Conservation (phyloP, 2,329 filamentous ascomycete genomes). For the Leptographium procerum region DNA sequence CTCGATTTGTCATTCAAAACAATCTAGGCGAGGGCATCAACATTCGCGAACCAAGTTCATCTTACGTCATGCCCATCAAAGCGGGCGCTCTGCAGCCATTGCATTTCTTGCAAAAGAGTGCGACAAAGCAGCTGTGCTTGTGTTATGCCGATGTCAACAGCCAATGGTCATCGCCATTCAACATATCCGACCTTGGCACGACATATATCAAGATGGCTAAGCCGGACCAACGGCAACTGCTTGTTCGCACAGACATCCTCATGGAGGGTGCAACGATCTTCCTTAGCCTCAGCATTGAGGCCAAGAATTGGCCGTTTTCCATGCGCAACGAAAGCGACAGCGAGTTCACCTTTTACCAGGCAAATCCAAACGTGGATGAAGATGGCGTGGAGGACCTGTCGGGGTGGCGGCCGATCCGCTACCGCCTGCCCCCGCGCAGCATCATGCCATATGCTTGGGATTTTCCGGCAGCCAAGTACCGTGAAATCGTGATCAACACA, state of each 20-base stretch:
- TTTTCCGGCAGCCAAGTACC: conserved; percentile 93
- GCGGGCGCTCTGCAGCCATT: conserved; percentile 73
- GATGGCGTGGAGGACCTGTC: conserved; percentile 75
- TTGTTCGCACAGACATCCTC: conserved; percentile 79
- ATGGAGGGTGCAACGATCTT: conserved; percentile 93
- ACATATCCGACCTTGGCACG: conserved; percentile 87
- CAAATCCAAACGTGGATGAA: conserved; percentile 84
- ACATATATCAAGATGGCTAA: conserved; percentile 91
- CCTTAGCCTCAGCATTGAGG: conserved; percentile 79
- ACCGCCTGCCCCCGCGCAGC: conserved; percentile 81
- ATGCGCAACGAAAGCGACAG: conserved; percentile 97
- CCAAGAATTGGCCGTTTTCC: conserved; percentile 94
- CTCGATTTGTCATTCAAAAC: conserved; percentile 89
- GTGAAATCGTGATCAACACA: conserved; percentile 75
- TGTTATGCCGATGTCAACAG: conserved; percentile 93
- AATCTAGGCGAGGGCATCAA: conserved; percentile 80
- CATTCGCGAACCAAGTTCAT: conserved; percentile 84
- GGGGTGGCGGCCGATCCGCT: conserved; percentile 85
- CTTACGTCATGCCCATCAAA: conserved; percentile 68
- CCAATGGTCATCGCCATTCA: conserved; percentile 96
- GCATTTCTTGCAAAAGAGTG: conserved; percentile 75
- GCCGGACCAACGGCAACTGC: conserved; percentile 74
- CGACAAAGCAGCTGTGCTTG: conserved; percentile 79
- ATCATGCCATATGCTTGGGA: conserved; percentile 99
- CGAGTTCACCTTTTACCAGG: conserved; percentile 94